Percentiles rank a stretch among this genome's conserved stretches.
Evolutionary conservation across 2,329 filamentous ascomycete species (phyloP).

Genomic region (Ciborinia camelliae): DNA sequence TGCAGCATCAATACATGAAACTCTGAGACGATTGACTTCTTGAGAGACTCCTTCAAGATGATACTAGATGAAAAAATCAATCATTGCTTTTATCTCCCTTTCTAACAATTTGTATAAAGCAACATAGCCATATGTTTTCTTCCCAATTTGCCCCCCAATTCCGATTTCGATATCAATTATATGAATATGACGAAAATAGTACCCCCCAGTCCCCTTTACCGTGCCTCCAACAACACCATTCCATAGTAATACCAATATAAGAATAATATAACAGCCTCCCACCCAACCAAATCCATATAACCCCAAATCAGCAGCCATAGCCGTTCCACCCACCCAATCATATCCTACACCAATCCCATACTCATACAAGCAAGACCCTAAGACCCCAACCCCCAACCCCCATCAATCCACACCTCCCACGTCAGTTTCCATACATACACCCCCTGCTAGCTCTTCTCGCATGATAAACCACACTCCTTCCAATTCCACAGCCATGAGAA

Average conservation of each 20-base stretch:
- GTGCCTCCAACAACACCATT: background rate
- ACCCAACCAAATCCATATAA: background rate
- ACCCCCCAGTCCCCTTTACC: background rate
- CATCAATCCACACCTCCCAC: background rate
- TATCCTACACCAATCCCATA: slow-evolving; percentile 17
- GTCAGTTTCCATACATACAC: slow-evolving; percentile 13
- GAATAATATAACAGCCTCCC: background rate
- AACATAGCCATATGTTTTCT: background rate
- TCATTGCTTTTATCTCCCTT: background rate
- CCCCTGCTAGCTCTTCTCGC: slow-evolving; percentile 32
- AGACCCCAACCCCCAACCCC: no score
- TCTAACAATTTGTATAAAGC: background rate
- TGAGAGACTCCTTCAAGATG: background rate
- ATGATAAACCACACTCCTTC: slow-evolving; percentile 29
- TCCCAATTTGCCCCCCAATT: background rate
- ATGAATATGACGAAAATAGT: background rate
- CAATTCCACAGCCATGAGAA: slow-evolving; percentile 28
- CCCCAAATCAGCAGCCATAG: background rate
- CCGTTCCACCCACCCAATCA: background rate
- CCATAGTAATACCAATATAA: background rate
- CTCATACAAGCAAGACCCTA: background rate
- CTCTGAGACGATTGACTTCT: background rate
- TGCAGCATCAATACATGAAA: background rate
- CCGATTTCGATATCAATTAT: background rate
- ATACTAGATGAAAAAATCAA: background rate